Evolutionary conservation across 2,329 filamentous ascomycete genomes (phyloP), one percentile per base, ranked within the genome.

Genomic region (Aspergillus fumigatiaffinis): DNA sequence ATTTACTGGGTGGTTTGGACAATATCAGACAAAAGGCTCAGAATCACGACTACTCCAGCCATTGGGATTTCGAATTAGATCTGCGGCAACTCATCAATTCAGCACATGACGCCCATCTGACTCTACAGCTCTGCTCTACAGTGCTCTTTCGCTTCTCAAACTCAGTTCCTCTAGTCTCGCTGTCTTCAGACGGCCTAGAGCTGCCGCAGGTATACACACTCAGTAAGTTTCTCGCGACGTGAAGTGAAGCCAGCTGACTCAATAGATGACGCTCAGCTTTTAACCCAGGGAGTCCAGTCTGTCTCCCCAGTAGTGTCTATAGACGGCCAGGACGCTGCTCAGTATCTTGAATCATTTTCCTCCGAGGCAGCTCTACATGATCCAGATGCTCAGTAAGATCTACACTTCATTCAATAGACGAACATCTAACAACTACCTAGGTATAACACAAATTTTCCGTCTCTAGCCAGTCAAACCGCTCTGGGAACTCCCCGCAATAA

Each of bases 101-200:
- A 1, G 82, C 83, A 3, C 85, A 89, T 62, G 87, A 90, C 66
- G 85, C 86, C 1, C 87, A 90, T 65, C 63, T 77, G 14, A 46
- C 9, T 14, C 67, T 69, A 25, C 50, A 62, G 5, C 60, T 70
- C 17, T 72, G 68, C 50, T 72, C 72, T 1, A 53, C 65, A n/a
- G 56, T 57, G 1, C 61, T 72, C 5, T 85, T 87, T 52, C 73
- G 76, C 1, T 85, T 80, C 65, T 38, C 52, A 4, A 56, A 64
- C 23, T 57, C 60, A 25, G 44, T 64, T 6, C 76, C 81, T 8
- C 72, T 88, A 0, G 83, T 87, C 0, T 87, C 85, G 0, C 78
- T 87, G 7, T 88, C 85, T 1, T 62, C 73, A 3, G 84, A 88
- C 66, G 86, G 86, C n/a, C 69, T 76, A 20, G 77, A 81, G 53